These are phyloP conservation scores for Musa schizocarpa DNA, from an alignment of 176 grass and related monocot species.

Conservation along the genomic window DNA sequence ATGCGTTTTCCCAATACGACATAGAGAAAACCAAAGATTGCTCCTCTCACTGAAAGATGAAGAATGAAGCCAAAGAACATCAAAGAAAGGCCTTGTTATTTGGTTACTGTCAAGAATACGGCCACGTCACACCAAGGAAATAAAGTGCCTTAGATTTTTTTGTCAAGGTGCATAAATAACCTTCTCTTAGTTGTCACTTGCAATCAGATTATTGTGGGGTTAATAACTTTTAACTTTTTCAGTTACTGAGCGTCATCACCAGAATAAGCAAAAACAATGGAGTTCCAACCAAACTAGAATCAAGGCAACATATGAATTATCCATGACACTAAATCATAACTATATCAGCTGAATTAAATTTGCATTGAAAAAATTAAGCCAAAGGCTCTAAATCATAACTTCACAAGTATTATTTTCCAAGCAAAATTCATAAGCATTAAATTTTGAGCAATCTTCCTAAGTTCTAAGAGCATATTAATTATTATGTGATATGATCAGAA, in stretches of 20 bases:
- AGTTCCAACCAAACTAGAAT: background rate
- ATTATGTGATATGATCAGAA: too few species aligned
- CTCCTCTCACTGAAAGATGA: constrained; percentile 63
- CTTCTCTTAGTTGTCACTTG: too few species aligned
- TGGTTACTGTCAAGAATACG: background rate
- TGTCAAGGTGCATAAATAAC: background rate
- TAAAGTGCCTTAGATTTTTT: background rate
- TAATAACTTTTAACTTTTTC: too few species aligned
- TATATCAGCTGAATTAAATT: background rate
- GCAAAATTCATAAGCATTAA: too few species aligned
- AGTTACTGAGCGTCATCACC: background rate
- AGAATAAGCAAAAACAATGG: constrained; percentile 8
- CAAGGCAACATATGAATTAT: background rate
- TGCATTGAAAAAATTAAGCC: too few species aligned
- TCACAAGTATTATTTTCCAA: too few species aligned
- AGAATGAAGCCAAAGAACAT: constrained; percentile 11
- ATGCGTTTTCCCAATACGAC: constrained; percentile 85
- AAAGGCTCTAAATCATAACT: too few species aligned
- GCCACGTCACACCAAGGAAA: background rate
- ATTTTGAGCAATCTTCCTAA: too few species aligned
- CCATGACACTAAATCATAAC: background rate
- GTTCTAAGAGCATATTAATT: too few species aligned
- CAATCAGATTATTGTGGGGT: too few species aligned
- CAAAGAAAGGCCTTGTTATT: background rate
- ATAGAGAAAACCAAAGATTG: constrained; percentile 72